Evolutionary conservation across 2,329 filamentous ascomycete genomes (phyloP), one percentile per base, ranked within the genome.

Genomic region (Microascus cirrosus): DNA sequence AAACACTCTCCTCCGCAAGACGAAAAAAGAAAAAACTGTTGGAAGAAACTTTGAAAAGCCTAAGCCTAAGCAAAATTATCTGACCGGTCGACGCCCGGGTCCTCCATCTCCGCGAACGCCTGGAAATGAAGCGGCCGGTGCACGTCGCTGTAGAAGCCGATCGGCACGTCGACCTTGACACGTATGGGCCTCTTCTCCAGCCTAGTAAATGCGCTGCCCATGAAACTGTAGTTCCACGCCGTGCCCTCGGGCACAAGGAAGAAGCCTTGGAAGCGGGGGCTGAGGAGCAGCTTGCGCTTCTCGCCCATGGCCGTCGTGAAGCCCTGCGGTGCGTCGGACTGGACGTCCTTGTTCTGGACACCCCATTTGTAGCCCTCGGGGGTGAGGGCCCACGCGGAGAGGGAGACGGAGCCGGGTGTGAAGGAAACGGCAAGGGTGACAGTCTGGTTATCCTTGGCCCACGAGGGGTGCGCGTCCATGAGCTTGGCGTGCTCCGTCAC

Each of bases 171-270:
- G 58, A 99, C 85, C 78, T 94, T 94, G 65, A 97, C 92, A 65
- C 91, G 88, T 51, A 96, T 82, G 3, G 86, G 81, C 75, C 90
- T 90, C 84, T 96, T 97, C 75, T 96, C 91, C 62, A 96, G 81
- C 48, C 85, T 85, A 15, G 86, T 85, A 69, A 97, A 99, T 0
- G 85, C 85, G 63, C 86, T 90, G 58, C 94, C 94, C 85, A 97
- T 90, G 79, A 99, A 99, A 71, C 89, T 94, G 77, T 96, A 99
- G 73, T 99, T 99, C 94, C 94, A 99, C 61, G 87, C 80, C 61
- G 85, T 86, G 58, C 87, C 86, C 67, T 96, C 92, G 0, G 94
- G 94, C 24, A 97, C 91, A 58, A 99, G 76, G 83, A 99, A 99
- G 77, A 92, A 97, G 32, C 94, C 95, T 64, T 89, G 84, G 70